Percentiles rank a stretch among this genome's conserved stretches.
Evolutionary conservation across 208 protist genomes (phyloP).

Genomic region (Vickermania spadyakhi): DNA sequence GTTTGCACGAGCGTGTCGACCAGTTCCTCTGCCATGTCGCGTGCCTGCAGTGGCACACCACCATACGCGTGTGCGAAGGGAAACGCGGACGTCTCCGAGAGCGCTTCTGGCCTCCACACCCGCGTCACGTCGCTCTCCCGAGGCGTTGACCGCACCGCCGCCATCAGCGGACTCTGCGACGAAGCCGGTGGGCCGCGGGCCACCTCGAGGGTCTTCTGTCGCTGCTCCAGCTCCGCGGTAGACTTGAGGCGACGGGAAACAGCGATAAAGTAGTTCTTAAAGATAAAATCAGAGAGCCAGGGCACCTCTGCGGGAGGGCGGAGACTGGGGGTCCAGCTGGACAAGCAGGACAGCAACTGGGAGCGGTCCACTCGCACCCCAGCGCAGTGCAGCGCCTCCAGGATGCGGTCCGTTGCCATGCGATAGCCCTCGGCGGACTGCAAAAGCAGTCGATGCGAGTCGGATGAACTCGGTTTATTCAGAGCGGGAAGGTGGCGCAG

Average conservation of each 20-base stretch:
- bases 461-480: too few species aligned
- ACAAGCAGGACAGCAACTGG: conserved; percentile 53
- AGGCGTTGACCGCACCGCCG: not conserved
- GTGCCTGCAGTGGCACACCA: conserved; percentile 36
- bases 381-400: conserved; percentile 18
- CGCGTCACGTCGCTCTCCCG: not conserved
- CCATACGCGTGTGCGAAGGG: conserved; percentile 65
- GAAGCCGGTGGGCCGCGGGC: not conserved
- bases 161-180: not conserved
- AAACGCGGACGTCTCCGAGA: conserved; percentile 7
- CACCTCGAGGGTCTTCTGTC: too few species aligned
- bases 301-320: conserved; percentile 18
- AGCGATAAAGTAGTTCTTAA: conserved; percentile 36
- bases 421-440: conserved; percentile 19
- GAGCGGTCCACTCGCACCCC: conserved; percentile 33
- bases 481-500: conserved; percentile 7
- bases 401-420: conserved; percentile 24
- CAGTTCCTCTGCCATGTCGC: conserved; percentile 43
- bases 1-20: conserved; percentile 31
- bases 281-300: conserved; percentile 34
- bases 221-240: not conserved
- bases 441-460: not conserved
- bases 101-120: not conserved
- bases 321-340: conserved; percentile 37
- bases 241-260: conserved; percentile 7